Conservation (phyloP, 805 yeast genomes). For the Nakazawaea wyomingensis region DNA sequence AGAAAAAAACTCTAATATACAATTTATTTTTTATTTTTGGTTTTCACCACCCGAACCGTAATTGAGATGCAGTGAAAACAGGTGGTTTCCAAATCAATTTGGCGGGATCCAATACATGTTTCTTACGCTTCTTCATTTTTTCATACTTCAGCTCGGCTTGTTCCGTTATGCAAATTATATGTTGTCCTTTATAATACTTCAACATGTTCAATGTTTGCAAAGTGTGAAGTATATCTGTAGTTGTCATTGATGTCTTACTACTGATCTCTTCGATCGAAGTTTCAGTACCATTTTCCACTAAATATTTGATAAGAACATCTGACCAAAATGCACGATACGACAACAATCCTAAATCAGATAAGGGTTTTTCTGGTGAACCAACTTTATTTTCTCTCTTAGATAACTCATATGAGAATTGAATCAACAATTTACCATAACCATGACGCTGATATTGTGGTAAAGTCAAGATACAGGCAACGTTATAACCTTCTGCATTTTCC, state of each 20-base stretch:
- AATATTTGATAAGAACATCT: conserved; percentile 70
- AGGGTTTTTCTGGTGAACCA: conserved; percentile 97
- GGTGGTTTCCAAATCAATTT: conserved; percentile 92
- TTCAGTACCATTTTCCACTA: conserved; percentile 61
- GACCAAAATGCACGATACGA: conserved; percentile 97
- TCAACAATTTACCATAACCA: conserved; percentile 89
- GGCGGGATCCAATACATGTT: conserved; percentile 68
- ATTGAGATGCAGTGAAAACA: conserved; percentile 89
- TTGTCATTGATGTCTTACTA: conserved; percentile 85
- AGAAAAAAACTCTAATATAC: background rate
- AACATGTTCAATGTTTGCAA: conserved; percentile 86
- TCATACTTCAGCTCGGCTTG: conserved; percentile 76
- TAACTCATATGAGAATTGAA: conserved; percentile 89
- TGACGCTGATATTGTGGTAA: conserved; percentile 93
- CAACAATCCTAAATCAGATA: conserved; percentile 88
- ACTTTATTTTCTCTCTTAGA: conserved; percentile 83
- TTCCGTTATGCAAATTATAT: conserved; percentile 80
- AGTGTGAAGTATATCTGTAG: conserved; percentile 91
- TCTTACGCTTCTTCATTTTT: conserved; percentile 55
- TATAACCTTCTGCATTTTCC: conserved; percentile 91
- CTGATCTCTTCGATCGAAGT: conserved; percentile 83
- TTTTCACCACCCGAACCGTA: conserved; percentile 89
- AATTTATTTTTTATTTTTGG: too few relatives aligned
- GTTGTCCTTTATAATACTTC: conserved; percentile 93
- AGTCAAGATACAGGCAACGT: conserved; percentile 95